Percentiles rank a stretch among this genome's conserved stretches.
Evolutionary conservation across 208 protist species (phyloP).

Genomic region (Histomonas meleagridis): DNA sequence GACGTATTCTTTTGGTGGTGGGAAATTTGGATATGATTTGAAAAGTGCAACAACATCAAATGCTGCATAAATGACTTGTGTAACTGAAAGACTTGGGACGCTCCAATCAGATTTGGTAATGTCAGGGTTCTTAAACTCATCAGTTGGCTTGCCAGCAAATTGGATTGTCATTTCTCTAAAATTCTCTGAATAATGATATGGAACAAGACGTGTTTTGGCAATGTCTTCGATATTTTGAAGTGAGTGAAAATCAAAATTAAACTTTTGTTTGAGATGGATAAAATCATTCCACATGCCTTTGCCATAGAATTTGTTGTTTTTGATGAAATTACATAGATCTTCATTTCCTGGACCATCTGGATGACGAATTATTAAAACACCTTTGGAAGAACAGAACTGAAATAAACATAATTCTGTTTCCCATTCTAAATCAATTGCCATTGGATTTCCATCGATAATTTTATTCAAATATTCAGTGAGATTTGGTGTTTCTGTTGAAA

Average conservation of each 20-base stretch:
- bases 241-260: neutral
- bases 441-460: neutral
- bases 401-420: neutral
- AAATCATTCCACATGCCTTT: neutral
- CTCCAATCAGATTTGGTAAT: neutral
- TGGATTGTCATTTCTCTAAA: neutral
- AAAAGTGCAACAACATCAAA: slow-evolving; percentile 8
- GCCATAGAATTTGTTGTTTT: neutral
- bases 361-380: neutral
- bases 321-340: neutral
- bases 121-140: neutral
- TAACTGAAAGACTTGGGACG: neutral
- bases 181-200: neutral
- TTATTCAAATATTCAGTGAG: neutral
- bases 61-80: neutral
- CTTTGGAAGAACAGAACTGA: neutral
- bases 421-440: neutral
- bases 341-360: neutral
- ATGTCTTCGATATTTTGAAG: neutral
- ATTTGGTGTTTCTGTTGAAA: neutral
- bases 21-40: neutral
- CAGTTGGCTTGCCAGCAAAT: neutral
- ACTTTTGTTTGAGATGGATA: neutral
- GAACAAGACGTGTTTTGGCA: neutral
- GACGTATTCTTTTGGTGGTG: neutral